A percentile compares a stretch with the other conserved stretches of the same genome.
Evolutionary conservation across 1,284 basidiomycete species (phyloP).

Genomic region (Dichomitus squalens): DNA sequence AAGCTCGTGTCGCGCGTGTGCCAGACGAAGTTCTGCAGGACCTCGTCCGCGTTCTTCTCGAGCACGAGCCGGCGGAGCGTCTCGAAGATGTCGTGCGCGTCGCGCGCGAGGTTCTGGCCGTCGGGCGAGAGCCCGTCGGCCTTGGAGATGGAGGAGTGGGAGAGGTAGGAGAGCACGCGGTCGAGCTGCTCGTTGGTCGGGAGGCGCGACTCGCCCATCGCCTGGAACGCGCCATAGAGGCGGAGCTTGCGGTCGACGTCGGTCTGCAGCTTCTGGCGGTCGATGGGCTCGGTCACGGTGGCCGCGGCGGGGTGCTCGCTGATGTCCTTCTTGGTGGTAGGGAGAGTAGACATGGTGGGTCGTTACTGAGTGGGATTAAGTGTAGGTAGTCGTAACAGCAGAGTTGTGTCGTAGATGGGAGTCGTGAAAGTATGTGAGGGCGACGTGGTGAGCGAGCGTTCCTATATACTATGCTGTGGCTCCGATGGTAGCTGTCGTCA

Average conservation of each 20-base stretch:
- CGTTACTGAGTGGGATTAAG: background rate
- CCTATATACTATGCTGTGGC: background rate
- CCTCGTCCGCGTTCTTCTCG: conserved; percentile 88
- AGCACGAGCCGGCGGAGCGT: conserved; percentile 71
- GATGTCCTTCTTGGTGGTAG: conserved; percentile 59
- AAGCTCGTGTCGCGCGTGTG: conserved; percentile 63
- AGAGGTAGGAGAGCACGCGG: conserved; percentile 67
- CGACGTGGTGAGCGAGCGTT: background rate
- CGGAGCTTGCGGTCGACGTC: conserved; percentile 72
- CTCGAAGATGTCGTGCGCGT: conserved; percentile 72
- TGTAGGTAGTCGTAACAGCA: background rate
- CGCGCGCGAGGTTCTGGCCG: conserved; percentile 75
- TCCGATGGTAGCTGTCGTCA: conserved; percentile 3
- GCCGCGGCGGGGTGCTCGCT: conserved; percentile 50
- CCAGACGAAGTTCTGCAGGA: conserved; percentile 88
- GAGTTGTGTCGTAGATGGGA: background rate
- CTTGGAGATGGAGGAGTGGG: conserved; percentile 67
- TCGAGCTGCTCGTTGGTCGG: conserved; percentile 85
- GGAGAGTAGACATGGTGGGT: conserved; percentile 59
- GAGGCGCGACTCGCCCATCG: conserved; percentile 76
- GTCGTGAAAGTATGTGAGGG: background rate
- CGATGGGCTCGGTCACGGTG: conserved; percentile 59
- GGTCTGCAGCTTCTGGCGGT: conserved; percentile 52
- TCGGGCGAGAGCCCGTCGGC: conserved; percentile 70
- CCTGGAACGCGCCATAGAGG: conserved; percentile 78